Evolutionary conservation across 176 grass and related monocot genomes (phyloP).

Genomic region (Avena eriantha): DNA sequence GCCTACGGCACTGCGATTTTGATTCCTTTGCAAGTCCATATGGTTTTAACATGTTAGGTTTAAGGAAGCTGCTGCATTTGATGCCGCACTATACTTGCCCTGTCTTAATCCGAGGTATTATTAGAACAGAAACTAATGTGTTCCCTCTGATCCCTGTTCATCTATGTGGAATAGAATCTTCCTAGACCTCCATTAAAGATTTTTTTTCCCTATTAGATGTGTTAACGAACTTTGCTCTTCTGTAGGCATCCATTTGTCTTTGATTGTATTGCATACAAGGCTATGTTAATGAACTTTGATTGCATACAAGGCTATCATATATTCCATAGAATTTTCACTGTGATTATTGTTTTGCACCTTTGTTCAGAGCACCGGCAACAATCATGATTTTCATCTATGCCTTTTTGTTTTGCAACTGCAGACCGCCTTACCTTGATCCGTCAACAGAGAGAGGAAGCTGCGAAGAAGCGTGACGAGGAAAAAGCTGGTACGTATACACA

Average conservation of each 20-base stretch:
- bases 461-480: constrained; percentile 85
- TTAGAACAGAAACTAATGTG: neutral
- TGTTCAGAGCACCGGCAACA: neutral
- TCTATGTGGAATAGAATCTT: neutral
- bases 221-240: neutral
- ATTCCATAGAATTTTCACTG: neutral
- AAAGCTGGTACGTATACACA: constrained; percentile 75
- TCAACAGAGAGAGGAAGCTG: constrained; percentile 81
- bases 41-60: neutral
- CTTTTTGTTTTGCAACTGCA: constrained; percentile 35
- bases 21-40: neutral
- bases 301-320: neutral
- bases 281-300: too few relatives aligned
- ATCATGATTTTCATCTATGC: neutral
- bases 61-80: neutral
- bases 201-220: neutral
- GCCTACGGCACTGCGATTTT: neutral
- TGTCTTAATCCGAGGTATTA: neutral
- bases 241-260: neutral
- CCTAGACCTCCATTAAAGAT: neutral
- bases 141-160: neutral
- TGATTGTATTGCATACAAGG: neutral
- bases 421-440: constrained; percentile 75
- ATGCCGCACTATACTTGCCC: neutral
- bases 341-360: neutral